Conservation (phyloP, 805 yeast species). For the Millerozyma acaciae region DNA sequence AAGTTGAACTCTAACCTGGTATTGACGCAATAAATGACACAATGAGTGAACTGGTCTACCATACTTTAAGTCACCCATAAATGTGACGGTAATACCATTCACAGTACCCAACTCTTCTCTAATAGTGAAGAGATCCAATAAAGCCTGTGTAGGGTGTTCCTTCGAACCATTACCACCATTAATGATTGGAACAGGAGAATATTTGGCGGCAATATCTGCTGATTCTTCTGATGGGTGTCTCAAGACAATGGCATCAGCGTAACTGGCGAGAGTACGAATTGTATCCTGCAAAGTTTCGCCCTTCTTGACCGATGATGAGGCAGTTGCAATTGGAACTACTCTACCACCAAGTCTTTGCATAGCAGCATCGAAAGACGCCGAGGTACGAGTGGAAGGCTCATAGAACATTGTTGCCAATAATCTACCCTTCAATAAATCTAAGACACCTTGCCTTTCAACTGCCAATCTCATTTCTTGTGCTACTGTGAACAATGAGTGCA, state of each 20-base stretch:
- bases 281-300: conserved; percentile 99
- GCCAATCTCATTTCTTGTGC: conserved; percentile 98
- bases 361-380: conserved; percentile 96
- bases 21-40: conserved; percentile 83
- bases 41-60: conserved; percentile 99
- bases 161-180: conserved; percentile 98
- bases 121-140: conserved; percentile 93
- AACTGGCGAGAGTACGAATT: conserved; percentile 88
- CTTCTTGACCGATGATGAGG: conserved; percentile 91
- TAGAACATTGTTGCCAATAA: conserved; percentile 92
- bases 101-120: conserved; percentile 99
- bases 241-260: conserved; percentile 93
- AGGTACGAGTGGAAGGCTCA: conserved; percentile 97
- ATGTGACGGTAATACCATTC: conserved; percentile 94
- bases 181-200: conserved; percentile 93
- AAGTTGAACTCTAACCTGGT: conserved; percentile 88
- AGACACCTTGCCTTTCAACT: conserved; percentile 93
- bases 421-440: conserved; percentile 86
- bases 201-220: conserved; percentile 92
- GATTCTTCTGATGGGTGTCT: conserved; percentile 94
- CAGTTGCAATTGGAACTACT: conserved; percentile 81
- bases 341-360: conserved; percentile 99
- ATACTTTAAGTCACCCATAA: conserved; percentile 97
- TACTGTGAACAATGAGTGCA: conserved; percentile 90
- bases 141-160: conserved; percentile 99